phyloP scores from a whole-genome alignment of 306 rosid species.

The Spatholobus suberectus region DNA sequence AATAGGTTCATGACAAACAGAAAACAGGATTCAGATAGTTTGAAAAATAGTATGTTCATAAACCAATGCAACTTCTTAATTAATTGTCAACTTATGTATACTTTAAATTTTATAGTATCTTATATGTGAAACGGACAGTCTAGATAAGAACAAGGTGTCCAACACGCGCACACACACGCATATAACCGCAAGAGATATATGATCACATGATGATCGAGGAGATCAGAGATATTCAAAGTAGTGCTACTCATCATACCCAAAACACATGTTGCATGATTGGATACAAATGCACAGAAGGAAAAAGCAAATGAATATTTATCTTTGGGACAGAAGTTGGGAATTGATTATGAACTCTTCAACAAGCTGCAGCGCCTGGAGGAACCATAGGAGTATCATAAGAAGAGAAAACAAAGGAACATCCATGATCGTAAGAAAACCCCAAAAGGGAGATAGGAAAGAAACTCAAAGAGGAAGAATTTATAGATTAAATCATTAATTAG shows the following conservation, averaged over 20 bases:
- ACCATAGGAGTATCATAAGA: background rate
- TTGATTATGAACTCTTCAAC: constrained; percentile 4
- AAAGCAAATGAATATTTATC: background rate
- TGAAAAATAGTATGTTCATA: background rate
- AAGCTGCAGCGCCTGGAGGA: background rate
- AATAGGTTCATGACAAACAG: background rate
- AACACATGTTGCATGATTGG: background rate
- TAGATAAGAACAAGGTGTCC: background rate
- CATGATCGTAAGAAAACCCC: constrained; percentile 2
- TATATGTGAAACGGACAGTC: background rate
- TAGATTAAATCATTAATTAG: background rate
- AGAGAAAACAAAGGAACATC: constrained; percentile 1
- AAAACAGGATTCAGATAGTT: background rate
- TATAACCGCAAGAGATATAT: background rate
- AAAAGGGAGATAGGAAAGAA: constrained; percentile 20
- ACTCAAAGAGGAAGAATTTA: background rate
- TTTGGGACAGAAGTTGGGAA: background rate
- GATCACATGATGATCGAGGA: constrained; percentile 6
- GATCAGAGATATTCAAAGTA: background rate
- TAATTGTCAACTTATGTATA: background rate
- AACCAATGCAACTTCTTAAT: background rate
- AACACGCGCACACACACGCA: background rate
- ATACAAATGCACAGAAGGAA: background rate
- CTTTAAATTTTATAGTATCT: background rate
- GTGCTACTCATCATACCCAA: background rate